Evolutionary conservation across 192 early-diverging fungal species (phyloP).

Genomic region (Funneliformis mosseae): DNA sequence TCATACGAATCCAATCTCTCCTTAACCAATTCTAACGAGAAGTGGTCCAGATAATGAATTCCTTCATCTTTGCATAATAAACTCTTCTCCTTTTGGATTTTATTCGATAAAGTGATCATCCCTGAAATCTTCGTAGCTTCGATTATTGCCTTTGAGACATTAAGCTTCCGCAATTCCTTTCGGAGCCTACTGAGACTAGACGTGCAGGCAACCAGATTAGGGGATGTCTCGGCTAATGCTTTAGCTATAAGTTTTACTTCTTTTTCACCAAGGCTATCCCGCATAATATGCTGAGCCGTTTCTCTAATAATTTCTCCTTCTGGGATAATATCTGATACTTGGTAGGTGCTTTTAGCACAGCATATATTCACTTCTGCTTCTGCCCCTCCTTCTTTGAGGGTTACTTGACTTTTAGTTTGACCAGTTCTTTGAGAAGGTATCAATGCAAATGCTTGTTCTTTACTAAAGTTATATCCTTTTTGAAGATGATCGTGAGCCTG

Average conservation of each 20-base stretch:
- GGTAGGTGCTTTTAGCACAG: neutral
- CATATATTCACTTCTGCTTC: neutral
- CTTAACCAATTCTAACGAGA: no score
- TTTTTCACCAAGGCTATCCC: neutral
- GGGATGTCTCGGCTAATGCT: neutral
- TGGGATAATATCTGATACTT: neutral
- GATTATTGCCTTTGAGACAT: neutral
- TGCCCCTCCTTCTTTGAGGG: no score
- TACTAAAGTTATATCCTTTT: no score
- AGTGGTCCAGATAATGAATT: neutral
- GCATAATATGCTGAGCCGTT: neutral
- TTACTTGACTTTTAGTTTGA: neutral
- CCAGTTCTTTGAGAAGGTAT: neutral
- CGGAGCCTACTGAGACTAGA: conserved; percentile 10
- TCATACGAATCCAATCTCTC: no score
- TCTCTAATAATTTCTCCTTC: neutral
- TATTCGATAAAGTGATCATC: conserved; percentile 1
- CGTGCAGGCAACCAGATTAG: neutral
- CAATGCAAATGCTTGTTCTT: no score
- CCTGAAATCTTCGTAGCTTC: conserved; percentile 20
- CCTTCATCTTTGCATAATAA: neutral
- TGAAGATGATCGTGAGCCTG: no score
- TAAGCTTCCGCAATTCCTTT: neutral
- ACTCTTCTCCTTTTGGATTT: conserved; percentile 2
- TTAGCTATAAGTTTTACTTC: neutral